phyloP scores from a whole-genome alignment of 1,284 basidiomycete genomes.

The Malassezia yamatoensis region DNA sequence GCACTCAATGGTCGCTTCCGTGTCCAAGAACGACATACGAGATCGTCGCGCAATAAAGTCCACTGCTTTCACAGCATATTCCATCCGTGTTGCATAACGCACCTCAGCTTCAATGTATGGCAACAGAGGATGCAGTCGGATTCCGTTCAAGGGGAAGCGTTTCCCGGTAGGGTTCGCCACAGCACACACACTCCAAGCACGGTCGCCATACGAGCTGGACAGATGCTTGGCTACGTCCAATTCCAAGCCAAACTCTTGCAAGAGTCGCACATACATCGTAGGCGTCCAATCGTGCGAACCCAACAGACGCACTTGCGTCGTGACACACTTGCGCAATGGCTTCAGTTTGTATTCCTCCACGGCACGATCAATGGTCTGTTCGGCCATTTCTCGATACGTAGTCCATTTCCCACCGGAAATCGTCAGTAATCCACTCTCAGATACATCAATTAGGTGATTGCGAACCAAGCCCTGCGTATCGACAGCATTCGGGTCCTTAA shows the following conservation, averaged over 20 bases:
- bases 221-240: constrained; percentile 87
- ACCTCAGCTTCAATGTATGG: constrained; percentile 91
- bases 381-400: constrained; percentile 85
- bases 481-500: constrained; percentile 70
- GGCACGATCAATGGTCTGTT: constrained; percentile 85
- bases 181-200: constrained; percentile 84
- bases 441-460: constrained; percentile 86
- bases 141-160: constrained; percentile 75
- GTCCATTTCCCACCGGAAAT: constrained; percentile 99
- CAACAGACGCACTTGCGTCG: constrained; percentile 69
- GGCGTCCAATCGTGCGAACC: constrained; percentile 90
- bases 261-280: constrained; percentile 93
- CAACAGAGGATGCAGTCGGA: constrained; percentile 64
- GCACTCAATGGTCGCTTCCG: constrained; percentile 70
- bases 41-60: constrained; percentile 88
- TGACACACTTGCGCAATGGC: constrained; percentile 59
- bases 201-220: constrained; percentile 86
- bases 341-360: constrained; percentile 66
- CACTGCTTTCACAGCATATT: constrained; percentile 79
- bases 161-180: constrained; percentile 68
- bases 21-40: constrained; percentile 84
- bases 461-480: constrained; percentile 79
- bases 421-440: constrained; percentile 71
- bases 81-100: constrained; percentile 75
- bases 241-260: constrained; percentile 72